Evolutionary conservation across 2,329 filamentous ascomycete genomes (phyloP), one percentile per base, ranked within the genome.

Genomic region (Aspergillus ochraceus): DNA sequence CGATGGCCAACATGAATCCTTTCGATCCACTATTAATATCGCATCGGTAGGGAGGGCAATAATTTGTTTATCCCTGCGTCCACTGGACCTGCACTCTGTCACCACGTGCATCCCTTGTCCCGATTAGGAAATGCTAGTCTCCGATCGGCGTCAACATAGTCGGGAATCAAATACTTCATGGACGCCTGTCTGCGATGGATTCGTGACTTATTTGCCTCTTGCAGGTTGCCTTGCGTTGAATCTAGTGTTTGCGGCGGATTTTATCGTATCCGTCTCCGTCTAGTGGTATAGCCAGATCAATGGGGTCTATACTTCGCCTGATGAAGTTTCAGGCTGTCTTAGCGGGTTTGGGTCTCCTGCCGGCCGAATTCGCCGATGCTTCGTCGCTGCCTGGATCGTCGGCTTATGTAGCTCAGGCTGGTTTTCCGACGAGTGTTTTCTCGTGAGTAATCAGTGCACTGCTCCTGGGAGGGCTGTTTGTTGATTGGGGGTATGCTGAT

Each of bases 381-480:
- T 57, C 60, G 14, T 62, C 62, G 10, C 59, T 72, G 2, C 68
- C 70, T 6, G 69, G 70, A 9, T 59, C 54, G 12, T 47, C 63
- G 4, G 68, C 63, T 5, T 72, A 64, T 55, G 62, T 67, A n/a
- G 70, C 68, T 17, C 76, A 80, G 0, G 72, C 77, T 10, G 80
- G 78, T 4, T 84, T 84, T 60, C 83, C 82, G 6, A 83, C 81
- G 0, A 77, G 77, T 4, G 79, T 77, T 9, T 84, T 83, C 66
- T 76, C 78, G 29, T 82, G 76, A 55, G 63, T 64, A 19, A 42
- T 3, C 6, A 42, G 14, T 36, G 32, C 1, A 36, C 32, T 5
- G 2, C 24, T 24, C 24, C 24, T 1, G 24, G 24, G 32, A 5
- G 32, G 10, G 10, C 12, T 12, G 32, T 12, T 36, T 6, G 24